These are phyloP conservation scores for Lachnellula willkommii DNA, from an alignment of 2,329 filamentous ascomycete species.

Conservation along the genomic window DNA sequence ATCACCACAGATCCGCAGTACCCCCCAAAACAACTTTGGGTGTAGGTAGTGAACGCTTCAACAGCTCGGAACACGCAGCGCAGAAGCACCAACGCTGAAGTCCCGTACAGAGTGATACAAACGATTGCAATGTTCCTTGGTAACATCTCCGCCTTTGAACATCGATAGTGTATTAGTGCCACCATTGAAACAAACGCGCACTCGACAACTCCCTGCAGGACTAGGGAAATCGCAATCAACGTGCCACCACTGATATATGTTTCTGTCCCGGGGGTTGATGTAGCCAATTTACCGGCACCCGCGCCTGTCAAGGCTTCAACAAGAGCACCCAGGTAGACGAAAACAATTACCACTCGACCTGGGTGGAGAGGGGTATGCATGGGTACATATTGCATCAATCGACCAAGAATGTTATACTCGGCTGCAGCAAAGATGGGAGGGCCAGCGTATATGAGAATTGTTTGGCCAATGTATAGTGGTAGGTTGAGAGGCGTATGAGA, in stretches of 20 bases:
- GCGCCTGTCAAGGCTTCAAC: slow-evolving; percentile 33
- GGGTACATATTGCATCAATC: slow-evolving; percentile 35
- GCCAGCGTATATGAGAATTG: slow-evolving; percentile 31
- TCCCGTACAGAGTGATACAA: slow-evolving; percentile 34
- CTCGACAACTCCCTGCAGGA: slow-evolving; percentile 33
- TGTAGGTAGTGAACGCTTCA: slow-evolving; percentile 30
- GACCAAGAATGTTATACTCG: slow-evolving; percentile 35
- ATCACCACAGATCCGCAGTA: slow-evolving; percentile 27
- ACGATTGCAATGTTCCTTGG: slow-evolving; percentile 30
- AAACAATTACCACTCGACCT: slow-evolving; percentile 32
- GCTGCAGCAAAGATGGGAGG: slow-evolving; percentile 36
- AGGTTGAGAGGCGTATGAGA: slow-evolving; percentile 24
- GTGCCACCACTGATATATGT: slow-evolving; percentile 19
- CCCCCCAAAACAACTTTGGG: not conserved
- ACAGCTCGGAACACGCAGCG: slow-evolving; percentile 35
- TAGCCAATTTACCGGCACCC: slow-evolving; percentile 27
- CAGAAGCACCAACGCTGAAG: slow-evolving; percentile 31
- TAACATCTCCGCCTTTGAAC: slow-evolving; percentile 20
- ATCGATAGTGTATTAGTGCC: slow-evolving; percentile 26
- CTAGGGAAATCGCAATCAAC: slow-evolving; percentile 26
- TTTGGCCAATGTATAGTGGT: slow-evolving; percentile 33
- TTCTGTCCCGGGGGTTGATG: slow-evolving; percentile 10
- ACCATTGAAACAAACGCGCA: slow-evolving; percentile 17
- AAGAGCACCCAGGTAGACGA: slow-evolving; percentile 33
- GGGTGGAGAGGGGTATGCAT: slow-evolving; percentile 36